Conservation (phyloP, 208 protist species). For the Wallacemonas sp. region DNA sequence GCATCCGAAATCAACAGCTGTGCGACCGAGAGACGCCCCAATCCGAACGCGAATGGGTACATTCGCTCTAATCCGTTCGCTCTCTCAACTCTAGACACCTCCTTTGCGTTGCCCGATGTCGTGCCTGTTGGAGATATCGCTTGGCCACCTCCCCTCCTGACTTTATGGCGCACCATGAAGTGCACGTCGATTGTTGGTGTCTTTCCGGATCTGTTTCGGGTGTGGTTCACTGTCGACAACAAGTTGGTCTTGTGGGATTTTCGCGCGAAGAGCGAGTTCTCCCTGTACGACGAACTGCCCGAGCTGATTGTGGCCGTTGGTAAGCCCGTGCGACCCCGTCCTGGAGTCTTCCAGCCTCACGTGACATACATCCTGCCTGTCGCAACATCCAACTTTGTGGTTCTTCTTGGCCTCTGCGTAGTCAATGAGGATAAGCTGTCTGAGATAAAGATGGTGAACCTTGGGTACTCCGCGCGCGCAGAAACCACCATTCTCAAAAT, state of each 20-base stretch:
- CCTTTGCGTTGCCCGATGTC: constrained; percentile 74
- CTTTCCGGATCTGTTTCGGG: constrained; percentile 70
- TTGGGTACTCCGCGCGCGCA: constrained; percentile 68
- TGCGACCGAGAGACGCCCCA: constrained; percentile 33
- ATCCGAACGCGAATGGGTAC: constrained; percentile 49
- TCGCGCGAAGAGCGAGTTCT: constrained; percentile 69
- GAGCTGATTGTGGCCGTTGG: constrained; percentile 86
- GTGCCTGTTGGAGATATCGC: constrained; percentile 63
- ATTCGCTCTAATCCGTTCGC: constrained; percentile 65
- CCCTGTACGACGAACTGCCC: constrained; percentile 80
- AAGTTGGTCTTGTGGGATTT: constrained; percentile 86
- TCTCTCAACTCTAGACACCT: constrained; percentile 71
- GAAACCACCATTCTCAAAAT: constrained; percentile 68
- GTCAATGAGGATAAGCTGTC: constrained; percentile 43
- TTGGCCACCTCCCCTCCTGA: constrained; percentile 76
- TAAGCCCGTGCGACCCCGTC: constrained; percentile 41
- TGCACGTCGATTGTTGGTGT: constrained; percentile 72
- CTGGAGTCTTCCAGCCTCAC: constrained; percentile 80
- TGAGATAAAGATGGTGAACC: constrained; percentile 66
- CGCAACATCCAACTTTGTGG: constrained; percentile 66
- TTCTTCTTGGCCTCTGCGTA: constrained; percentile 81
- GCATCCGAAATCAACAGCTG: constrained; percentile 40
- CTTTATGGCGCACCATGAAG: constrained; percentile 65
- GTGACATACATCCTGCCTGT: constrained; percentile 79
- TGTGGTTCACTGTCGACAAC: constrained; percentile 89